Evolutionary conservation across 140 eudicot species (phyloP).

Genomic region (Ambrosia hybrid): DNA sequence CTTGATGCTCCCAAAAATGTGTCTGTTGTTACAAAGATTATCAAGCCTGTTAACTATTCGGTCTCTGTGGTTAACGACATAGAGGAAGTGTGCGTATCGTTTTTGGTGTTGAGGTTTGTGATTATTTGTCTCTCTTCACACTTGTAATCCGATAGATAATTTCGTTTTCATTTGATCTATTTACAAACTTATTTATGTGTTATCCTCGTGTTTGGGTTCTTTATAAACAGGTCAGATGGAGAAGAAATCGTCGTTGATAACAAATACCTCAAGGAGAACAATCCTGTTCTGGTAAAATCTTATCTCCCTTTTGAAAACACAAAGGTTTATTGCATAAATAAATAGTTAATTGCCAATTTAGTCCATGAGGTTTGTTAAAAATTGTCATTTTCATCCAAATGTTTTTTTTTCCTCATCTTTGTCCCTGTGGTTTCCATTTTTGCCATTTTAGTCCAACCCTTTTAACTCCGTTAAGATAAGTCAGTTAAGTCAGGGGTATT

Average conservation of each 20-base stretch:
- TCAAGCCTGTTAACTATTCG: slow-evolving; percentile 71
- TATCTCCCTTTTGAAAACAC: background rate
- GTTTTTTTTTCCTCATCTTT: too few species aligned
- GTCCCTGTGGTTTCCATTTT: too few species aligned
- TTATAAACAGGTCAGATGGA: slow-evolving; percentile 69
- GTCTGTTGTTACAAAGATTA: slow-evolving; percentile 47
- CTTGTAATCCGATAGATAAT: background rate
- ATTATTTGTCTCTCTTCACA: background rate
- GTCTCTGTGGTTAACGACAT: slow-evolving; percentile 38
- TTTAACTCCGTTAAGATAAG: too few species aligned
- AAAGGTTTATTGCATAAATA: background rate
- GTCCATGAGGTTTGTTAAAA: too few species aligned
- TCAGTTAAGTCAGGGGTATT: too few species aligned
- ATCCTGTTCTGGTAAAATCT: slow-evolving; percentile 64
- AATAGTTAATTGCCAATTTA: background rate
- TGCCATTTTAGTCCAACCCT: too few species aligned
- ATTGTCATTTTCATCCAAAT: too few species aligned
- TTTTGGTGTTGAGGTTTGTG: slow-evolving; percentile 77
- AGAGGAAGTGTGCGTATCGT: slow-evolving; percentile 63
- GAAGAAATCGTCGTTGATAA: slow-evolving; percentile 72
- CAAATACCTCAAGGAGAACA: slow-evolving; percentile 69
- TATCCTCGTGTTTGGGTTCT: slow-evolving; percentile 12
- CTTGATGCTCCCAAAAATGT: slow-evolving; percentile 29
- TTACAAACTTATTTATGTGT: background rate
- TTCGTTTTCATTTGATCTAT: background rate